phyloP scores from a whole-genome alignment of 305 asterid species.

The Fraxinus dipetala region DNA sequence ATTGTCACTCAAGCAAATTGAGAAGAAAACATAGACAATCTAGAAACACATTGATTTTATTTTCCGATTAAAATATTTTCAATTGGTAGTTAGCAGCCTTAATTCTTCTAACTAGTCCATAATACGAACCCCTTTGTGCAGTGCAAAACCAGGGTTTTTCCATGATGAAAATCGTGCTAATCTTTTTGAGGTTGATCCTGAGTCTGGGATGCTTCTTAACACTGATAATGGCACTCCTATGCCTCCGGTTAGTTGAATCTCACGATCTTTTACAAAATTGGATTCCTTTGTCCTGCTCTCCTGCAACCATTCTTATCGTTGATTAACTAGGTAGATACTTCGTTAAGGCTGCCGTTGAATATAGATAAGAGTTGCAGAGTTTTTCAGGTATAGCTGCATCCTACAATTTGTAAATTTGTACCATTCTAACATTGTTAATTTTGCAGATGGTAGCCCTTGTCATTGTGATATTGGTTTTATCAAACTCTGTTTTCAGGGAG shows the following conservation, averaged over 20 bases:
- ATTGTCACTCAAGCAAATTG: slow-evolving; percentile 2
- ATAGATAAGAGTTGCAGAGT: slow-evolving; percentile 59
- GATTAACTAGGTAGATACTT: slow-evolving; percentile 65
- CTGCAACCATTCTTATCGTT: slow-evolving; percentile 12
- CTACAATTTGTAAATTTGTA: slow-evolving; percentile 9
- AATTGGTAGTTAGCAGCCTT: not conserved
- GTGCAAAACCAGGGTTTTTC: slow-evolving; percentile 95
- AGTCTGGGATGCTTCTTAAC: slow-evolving; percentile 89
- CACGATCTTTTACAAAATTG: slow-evolving; percentile 6
- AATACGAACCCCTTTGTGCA: slow-evolving; percentile 30
- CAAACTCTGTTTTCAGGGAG: slow-evolving; percentile 66
- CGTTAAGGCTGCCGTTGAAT: slow-evolving; percentile 63
- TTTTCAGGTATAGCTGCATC: slow-evolving; percentile 61
- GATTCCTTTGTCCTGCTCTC: slow-evolving; percentile 16
- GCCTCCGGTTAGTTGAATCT: slow-evolving; percentile 67
- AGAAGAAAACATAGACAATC: not conserved
- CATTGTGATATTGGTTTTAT: slow-evolving; percentile 18
- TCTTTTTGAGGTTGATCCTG: slow-evolving; percentile 86
- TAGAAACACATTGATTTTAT: not conserved
- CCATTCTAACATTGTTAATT: not conserved
- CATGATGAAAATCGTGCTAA: slow-evolving; percentile 86
- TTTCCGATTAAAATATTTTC: not conserved
- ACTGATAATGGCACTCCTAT: slow-evolving; percentile 98
- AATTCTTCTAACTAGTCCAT: slow-evolving; percentile 24
- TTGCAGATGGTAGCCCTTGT: slow-evolving; percentile 10